These are phyloP conservation scores for Durusdinium trenchii DNA, from an alignment of 73 alveolate genomes.

Conservation along the genomic window DNA sequence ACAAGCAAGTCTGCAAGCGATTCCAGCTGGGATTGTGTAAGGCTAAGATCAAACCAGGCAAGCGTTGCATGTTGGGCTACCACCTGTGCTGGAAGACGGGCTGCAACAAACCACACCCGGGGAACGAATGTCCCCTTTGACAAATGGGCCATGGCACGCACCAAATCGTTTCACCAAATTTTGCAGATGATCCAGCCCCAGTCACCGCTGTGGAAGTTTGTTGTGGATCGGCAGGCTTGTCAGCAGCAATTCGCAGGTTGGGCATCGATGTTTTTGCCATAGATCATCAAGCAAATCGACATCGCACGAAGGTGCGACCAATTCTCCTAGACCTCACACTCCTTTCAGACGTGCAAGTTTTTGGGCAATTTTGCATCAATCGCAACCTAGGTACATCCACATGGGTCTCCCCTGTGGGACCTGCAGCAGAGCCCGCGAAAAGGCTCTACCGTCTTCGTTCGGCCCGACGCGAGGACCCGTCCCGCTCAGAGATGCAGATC, in stretches of 20 bases:
- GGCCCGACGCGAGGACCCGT: neutral
- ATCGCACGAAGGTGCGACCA: neutral
- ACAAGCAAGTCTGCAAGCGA: neutral
- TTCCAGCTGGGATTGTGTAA: neutral
- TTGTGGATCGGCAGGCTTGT: neutral
- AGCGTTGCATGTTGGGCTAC: constrained; percentile 11
- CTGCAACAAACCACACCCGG: constrained; percentile 17
- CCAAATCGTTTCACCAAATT: neutral
- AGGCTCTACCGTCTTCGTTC: neutral
- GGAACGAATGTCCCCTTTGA: constrained; percentile 35
- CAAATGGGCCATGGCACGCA: neutral
- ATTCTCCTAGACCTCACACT: neutral
- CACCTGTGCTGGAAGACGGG: neutral
- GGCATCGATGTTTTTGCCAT: neutral
- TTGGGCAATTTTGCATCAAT: neutral
- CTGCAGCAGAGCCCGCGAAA: neutral
- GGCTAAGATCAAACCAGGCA: constrained; percentile 19
- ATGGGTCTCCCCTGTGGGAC: constrained; percentile 24
- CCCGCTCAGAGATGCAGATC: neutral
- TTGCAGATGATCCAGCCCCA: too few relatives aligned
- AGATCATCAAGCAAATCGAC: neutral
- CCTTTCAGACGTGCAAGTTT: neutral
- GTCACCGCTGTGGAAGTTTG: neutral
- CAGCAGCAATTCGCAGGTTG: neutral
- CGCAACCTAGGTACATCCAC: neutral